Base-by-base conservation (phyloP, 2,329 filamentous ascomycete species). In the Colletotrichum tropicale region DNA sequence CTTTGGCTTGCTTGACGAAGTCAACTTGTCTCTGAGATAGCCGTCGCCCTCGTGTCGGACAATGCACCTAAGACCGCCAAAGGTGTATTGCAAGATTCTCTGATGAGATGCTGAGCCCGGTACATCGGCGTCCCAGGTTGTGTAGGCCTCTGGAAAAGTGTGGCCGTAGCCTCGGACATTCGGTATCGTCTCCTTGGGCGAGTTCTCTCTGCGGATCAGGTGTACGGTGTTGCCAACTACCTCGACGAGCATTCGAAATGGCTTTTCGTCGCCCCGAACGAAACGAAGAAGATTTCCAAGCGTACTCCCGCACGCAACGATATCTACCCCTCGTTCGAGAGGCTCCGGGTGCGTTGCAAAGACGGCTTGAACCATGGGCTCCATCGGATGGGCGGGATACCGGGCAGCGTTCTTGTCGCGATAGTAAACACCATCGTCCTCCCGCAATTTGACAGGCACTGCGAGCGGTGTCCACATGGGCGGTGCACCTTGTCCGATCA, bases 61-160 rank as follows among this genome's bases (percentile, higher is more conserved):
- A 4, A 93, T 76, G 64, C 87, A 86, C 0, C 83, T 82, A 13
- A 92, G 79, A 1, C 85, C 89, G 0, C 86, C 91, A 78, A 95
- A 91, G 0, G 83, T 75, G 76, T 94, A 94, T 5, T 83, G 82
- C 1, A 94, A 78, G 9, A 94, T 79, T 3, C 93, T 87, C 79
- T 95, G 92, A 76, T 95, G 91, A 0, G 91, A 91, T 2, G 83
- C 83, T 0, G 92, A 94, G 0, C 86, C 85, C 61, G 85, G 87
- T 1, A 91, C 88, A 1, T 86, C 87, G 0, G 78, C 13, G 12
- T 90, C 88, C 92, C 93, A 94, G 0, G 87, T 90, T 0, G 93
- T 95, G 79, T 94, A 92, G 1, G 87, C 86, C 64, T 94, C 91
- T 0, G 91, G 91, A 77, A 95, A 95, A 0, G 90, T 88, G 78